Evolutionary conservation across 345 rosid species (phyloP).

Genomic region (Rhizophora apiculata): DNA sequence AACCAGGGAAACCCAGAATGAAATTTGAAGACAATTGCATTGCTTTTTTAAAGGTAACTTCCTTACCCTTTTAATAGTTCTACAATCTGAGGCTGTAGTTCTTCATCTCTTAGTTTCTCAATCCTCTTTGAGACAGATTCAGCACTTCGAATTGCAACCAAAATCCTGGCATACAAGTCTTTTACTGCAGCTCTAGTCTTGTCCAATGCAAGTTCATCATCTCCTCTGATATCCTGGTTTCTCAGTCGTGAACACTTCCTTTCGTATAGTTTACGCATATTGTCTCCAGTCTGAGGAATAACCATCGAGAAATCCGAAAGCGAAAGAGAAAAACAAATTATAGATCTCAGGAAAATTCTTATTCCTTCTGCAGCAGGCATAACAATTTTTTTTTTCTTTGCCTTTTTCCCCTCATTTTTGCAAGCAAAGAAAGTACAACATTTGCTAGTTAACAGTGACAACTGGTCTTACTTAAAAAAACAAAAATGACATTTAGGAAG

Average conservation of each 20-base stretch:
- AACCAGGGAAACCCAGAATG: slow-evolving; percentile 6
- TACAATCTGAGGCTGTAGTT: slow-evolving; percentile 59
- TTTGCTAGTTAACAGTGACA: no score
- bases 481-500: neutral
- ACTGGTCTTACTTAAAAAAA: neutral
- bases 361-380: neutral
- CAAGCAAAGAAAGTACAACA: no score
- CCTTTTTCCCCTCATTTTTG: neutral
- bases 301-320: slow-evolving; percentile 2
- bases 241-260: slow-evolving; percentile 51
- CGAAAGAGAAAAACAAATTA: neutral
- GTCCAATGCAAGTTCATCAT: slow-evolving; percentile 40
- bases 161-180: slow-evolving; percentile 62
- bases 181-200: slow-evolving; percentile 59
- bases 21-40: neutral
- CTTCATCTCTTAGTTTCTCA: slow-evolving; percentile 62
- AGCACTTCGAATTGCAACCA: slow-evolving; percentile 67
- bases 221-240: slow-evolving; percentile 51
- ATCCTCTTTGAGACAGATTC: slow-evolving; percentile 65
- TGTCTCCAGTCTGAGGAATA: slow-evolving; percentile 55
- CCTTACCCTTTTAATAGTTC: slow-evolving; percentile 69
- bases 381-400: neutral
- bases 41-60: slow-evolving; percentile 5
- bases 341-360: neutral
- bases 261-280: slow-evolving; percentile 52